Evolutionary conservation across 345 rosid genomes (phyloP), one percentile per base, ranked within the genome.

Genomic region (Leavenworthia alabamica): DNA sequence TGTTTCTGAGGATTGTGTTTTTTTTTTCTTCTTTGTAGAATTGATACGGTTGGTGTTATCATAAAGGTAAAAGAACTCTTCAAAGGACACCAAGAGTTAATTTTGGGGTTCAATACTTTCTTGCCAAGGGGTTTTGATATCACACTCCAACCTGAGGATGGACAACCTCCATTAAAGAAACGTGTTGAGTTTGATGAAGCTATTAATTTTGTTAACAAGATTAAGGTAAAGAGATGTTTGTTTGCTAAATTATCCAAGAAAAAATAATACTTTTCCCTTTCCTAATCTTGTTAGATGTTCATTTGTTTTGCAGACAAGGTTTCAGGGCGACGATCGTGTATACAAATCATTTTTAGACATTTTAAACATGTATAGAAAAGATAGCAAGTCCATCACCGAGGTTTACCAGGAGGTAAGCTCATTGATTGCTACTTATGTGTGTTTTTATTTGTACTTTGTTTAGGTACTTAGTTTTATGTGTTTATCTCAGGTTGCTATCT

Each of bases 181-280:
- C 83, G 84, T 11, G 86, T 86, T 69, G 97, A 90, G 73, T 90
- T 90, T 62, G 86, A 83, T 43, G 88, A 90, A 81, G 97, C 97
- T 20, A 87, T 90, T 66, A 85, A 66, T 72, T 90, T 90, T 80
- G 97, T 90, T 35, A 90, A 85, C 89, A 88, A 90, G 75, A 83
- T 82, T 63, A 85, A 85, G 91, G 91, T 85, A 74, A 74, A 74
- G 55, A 63, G 43, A 24, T 47, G 31, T 23, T 6, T 60, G 15
- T 55, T 13, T 14, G 46, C 33, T 49, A 14, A 0, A 48, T 33
- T 44, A 6, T 32, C 10, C 2, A 12, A 47, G 7, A 26, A 24
- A 22, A 22, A 26, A 24, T 13, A 16, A 26, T 60, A 41, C 6
- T 52, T 45, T 43, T 20, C 40, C 31, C 0, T 37, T 20, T 48